Base-by-base conservation (phyloP, 768 basidiomycete genomes). In the Lactarius sanguifluus region DNA sequence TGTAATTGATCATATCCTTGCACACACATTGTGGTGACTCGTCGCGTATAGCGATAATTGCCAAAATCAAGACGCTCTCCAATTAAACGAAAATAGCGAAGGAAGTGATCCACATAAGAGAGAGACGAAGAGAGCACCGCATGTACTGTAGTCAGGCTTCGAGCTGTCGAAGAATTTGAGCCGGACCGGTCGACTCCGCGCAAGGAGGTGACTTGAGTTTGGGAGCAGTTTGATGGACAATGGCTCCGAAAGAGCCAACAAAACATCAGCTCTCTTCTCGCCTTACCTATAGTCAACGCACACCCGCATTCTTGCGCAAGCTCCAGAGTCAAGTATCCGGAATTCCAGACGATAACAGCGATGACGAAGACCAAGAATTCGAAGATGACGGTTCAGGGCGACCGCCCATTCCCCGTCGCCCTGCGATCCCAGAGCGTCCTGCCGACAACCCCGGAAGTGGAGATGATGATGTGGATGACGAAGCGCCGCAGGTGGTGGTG, bases 401-500 rank as follows among this genome's bases (percentile, higher is more conserved):
- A 40, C 86, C 85, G 28, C 89, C 89, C n/a, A 90, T 90, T 38
- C 90, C 90, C 15, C 77, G 81, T 66, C 83, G 89, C n/a, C 89
- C 90, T 50, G 76, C 87, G 15, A 89, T 91, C 34, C 89, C 90
- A 12, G 79, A 86, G 72, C 81, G 89, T 40, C 89, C 88, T 0
- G 82, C 80, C 15, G 83, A 85, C 57, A 85, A 91, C 64, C 86
- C 84, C 9, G 89, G 90, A 59, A 90, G 89, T 70, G 90, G 84
- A 15, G 86, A 87, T 60, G 91, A 92, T 57, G 76, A 77, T 34
- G 70, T 70, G n/a, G 71, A 57, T 12, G 94, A 94, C 71, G 94
- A 96, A 76, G 87, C 83, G 70, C 94, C 94, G 3, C 91, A 92
- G 73, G 86, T 97, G 9, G 92, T 97, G 3, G 94, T 96, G 10